Evolutionary conservation across 208 protist species (phyloP).

Genomic region (Vickermania ingenoplastis): DNA sequence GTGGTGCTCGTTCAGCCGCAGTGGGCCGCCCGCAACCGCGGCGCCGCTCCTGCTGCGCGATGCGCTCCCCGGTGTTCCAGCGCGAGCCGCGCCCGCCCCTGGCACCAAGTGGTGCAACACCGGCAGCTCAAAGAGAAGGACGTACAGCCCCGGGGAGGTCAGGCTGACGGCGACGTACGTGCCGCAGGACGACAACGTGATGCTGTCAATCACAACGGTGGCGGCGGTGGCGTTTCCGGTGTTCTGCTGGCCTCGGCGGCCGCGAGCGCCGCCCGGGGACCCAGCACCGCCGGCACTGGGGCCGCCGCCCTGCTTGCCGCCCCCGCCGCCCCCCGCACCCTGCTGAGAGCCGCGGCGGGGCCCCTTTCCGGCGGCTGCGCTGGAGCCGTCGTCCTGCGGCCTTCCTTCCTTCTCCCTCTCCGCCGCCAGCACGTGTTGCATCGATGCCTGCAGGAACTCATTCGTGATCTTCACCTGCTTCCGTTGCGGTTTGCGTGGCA

Average conservation of each 20-base stretch:
- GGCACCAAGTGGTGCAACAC: background rate
- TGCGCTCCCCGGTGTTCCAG: background rate
- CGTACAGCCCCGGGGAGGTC: background rate
- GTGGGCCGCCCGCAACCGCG: background rate
- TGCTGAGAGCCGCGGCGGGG: background rate
- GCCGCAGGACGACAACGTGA: constrained; percentile 7
- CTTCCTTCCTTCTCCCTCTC: background rate
- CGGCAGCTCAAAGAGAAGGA: constrained; percentile 8
- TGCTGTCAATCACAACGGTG: constrained; percentile 1
- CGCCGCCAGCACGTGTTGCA: background rate
- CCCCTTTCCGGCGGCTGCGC: background rate
- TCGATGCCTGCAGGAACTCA: background rate
- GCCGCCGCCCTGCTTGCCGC: background rate
- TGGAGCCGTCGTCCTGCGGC: background rate
- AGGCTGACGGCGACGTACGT: constrained; percentile 5
- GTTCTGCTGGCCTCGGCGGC: background rate
- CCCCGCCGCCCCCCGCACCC: background rate
- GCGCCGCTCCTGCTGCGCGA: background rate
- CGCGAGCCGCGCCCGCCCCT: background rate
- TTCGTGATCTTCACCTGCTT: background rate
- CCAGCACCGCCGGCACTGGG: background rate
- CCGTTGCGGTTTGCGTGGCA: background rate
- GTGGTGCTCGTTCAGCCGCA: background rate
- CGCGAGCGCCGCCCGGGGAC: background rate
- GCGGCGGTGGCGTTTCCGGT: background rate